Evolutionary conservation across 495 filamentous ascomycete genomes (phyloP), one percentile per base, ranked within the genome.

Genomic region (Viridothelium virens): DNA sequence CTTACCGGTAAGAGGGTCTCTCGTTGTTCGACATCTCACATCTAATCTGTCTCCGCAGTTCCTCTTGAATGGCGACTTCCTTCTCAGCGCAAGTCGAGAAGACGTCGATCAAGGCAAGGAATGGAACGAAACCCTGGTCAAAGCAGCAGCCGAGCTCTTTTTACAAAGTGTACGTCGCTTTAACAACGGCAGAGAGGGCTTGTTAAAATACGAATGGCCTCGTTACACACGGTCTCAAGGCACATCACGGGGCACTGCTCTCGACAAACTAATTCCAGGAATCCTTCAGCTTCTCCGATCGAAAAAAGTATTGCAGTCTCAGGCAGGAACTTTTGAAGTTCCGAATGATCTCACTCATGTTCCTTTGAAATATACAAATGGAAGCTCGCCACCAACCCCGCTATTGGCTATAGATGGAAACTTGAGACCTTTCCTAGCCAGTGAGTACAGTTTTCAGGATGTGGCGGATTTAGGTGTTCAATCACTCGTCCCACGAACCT

Each of bases 61-160:
- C 53, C 14, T 69, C 14, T 16, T 69, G 14, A 65, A 67, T 31
- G 64, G 38, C n/a, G 68, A 69, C 31, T 69, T 66, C 56, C 50
- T 69, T 11, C 41, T 67, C 2, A 64, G 18, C 34, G 68, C 56
- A 2, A 64, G 34, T 47, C 56, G 68, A 2, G 68, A 64, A 50
- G 65, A 63, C 31, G 38, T 69, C 18, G 18, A 56, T 2, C 56
- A 63, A 18, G 14, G 38, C 14, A 50, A 46, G 33, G 4, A 3
- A 1, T 69, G 68, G 65, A 69, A 67, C 41, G 18, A 34, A 12
- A 31, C 12, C 3, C 33, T 67, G 4, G 31, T 66, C 4, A 38
- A 16, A 3, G 41, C 56, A 2, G 46, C 63, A 14, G 12, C n/a
- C 12, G 65, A 69, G 18, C 18, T 65, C 36, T 69, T 69, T 62